These are phyloP conservation scores for Alternaria brassicae DNA, from an alignment of 2,329 filamentous ascomycete genomes.

Conservation along the genomic window DNA sequence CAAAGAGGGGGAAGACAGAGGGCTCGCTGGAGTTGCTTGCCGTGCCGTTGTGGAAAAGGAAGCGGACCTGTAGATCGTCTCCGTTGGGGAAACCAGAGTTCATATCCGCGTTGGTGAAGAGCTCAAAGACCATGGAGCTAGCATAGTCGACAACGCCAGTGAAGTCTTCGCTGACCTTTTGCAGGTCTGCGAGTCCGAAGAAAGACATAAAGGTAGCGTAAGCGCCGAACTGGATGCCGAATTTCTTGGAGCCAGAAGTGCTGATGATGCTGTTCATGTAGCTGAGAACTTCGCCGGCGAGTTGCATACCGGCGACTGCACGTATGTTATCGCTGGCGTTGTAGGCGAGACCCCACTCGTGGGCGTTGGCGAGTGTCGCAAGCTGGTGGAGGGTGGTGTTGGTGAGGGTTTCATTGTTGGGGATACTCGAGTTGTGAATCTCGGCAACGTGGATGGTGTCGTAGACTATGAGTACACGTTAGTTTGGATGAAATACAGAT, in stretches of 20 bases:
- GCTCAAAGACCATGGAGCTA: constrained; percentile 80
- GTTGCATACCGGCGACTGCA: constrained; percentile 57
- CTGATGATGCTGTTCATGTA: constrained; percentile 56
- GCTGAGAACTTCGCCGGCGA: constrained; percentile 55
- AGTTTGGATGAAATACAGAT: not conserved
- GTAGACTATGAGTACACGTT: constrained; percentile 53
- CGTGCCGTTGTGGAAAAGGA: constrained; percentile 69
- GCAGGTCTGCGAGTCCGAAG: constrained; percentile 65
- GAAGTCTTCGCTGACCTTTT: constrained; percentile 66
- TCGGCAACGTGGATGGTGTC: constrained; percentile 68
- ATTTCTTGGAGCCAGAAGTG: constrained; percentile 48
- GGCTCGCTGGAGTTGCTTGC: constrained; percentile 55
- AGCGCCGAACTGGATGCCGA: constrained; percentile 66
- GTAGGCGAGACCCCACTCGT: constrained; percentile 85
- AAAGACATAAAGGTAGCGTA: constrained; percentile 68
- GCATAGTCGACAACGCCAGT: constrained; percentile 84
- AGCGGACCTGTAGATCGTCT: constrained; percentile 64
- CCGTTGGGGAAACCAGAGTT: constrained; percentile 51
- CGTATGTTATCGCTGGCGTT: constrained; percentile 64
- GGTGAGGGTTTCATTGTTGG: constrained; percentile 63
- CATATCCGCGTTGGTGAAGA: constrained; percentile 59
- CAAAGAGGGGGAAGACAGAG: constrained; percentile 67
- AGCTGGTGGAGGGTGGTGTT: constrained; percentile 69
- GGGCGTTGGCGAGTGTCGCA: constrained; percentile 74
- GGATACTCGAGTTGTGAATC: constrained; percentile 70